Base-by-base conservation (phyloP, 2,329 filamentous ascomycete species). In the Plectosphaerella cucumerina region DNA sequence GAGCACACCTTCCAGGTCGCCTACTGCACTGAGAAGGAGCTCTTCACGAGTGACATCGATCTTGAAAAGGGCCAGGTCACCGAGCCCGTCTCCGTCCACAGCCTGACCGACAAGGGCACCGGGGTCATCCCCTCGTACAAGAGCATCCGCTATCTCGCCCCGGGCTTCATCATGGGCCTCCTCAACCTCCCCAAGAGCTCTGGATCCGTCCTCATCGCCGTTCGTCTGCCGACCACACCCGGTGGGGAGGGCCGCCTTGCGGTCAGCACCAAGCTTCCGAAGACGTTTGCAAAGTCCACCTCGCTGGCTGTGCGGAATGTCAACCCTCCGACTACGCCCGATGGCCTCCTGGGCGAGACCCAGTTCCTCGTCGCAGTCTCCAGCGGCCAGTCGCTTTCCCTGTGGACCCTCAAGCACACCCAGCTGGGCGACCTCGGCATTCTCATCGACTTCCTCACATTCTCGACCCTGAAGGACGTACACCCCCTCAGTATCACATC, bases 351-450 rank as follows among this genome's bases (percentile, higher is more conserved):
- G 48, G 81, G 80, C 48, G 84, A 87, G 53, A 81, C 85, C 44
- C 90, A 97, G 68, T 87, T 90, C 57, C 81, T 87, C 44, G 78
- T 96, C 57, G 92, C 91, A 6, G 83, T 95, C 14, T 88, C 89
- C 3, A 87, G 86, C 9, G 18, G 26, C 20, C 87, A 88, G 59
- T 90, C 89, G 11, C 85, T 96, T 57, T 82, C 82, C 5, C 72
- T 96, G 23, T 87, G 86, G 67, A 92, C 89, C 1, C 72, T 96
- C 52, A 87, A 95, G 57, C 88, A 90, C 63, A 74, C 74, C 52
- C 64, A 69, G 17, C 66, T 73, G 31, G 65, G 65, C 20, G 65
- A 66, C 9, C 65, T 82, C 44, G 74, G 77, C 39, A 65, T 85
- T 34, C 67, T 85, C 42, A 62, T 70, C 50, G 71, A 80, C 53